Base-by-base conservation (phyloP, 148 eudicot genomes). In the Fagopyrum esculentum region DNA sequence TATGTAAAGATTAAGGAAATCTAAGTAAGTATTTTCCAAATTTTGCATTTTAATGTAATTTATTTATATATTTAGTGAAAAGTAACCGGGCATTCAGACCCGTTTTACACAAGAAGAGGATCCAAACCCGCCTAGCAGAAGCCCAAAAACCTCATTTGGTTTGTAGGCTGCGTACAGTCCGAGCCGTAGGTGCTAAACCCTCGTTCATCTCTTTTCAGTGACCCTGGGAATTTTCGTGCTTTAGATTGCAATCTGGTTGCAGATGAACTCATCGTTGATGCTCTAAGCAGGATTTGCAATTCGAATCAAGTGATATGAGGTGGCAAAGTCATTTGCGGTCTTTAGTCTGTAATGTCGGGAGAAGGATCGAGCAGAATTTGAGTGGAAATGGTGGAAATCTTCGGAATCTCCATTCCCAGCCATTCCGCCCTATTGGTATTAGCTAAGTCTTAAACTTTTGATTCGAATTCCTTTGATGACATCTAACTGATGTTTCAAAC, bases 271-370 rank as follows among this genome's bases (percentile, higher is more conserved):
- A 3, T 10, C 12, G 52, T 49, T 49, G 52, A 12, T 49, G 52
- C 52, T 49, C 12, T 49, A 8, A 49, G 2, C 1, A 49, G 70
- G 66, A 60, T 60, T 60, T 16, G 66, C 22, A 60, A 60, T 19
- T 60, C 52, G 15, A 9, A 12, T 49, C 52, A 4, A 60, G 66
- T 17, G 69, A 44, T 73, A 79, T 80, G 87, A 85, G 93, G 80
- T 92, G 98, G 98, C 84, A 86, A 50, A 86, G 80, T 56, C 86
- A 92, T 75, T 77, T 90, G 74, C 84, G 82, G 46, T 82, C 79
- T 10, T 35, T 87, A 60, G 71, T 89, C 59, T 82, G 82, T 55
- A 87, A 79, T 75, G 78, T 82, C 72, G 85, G 89, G 51, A 90
- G 79, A 81, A 83, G 85, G 81, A 80, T 80, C 30, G 89, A 86